phyloP scores from a whole-genome alignment of 2,329 filamentous ascomycete genomes.

The Sporothrix inflata region DNA sequence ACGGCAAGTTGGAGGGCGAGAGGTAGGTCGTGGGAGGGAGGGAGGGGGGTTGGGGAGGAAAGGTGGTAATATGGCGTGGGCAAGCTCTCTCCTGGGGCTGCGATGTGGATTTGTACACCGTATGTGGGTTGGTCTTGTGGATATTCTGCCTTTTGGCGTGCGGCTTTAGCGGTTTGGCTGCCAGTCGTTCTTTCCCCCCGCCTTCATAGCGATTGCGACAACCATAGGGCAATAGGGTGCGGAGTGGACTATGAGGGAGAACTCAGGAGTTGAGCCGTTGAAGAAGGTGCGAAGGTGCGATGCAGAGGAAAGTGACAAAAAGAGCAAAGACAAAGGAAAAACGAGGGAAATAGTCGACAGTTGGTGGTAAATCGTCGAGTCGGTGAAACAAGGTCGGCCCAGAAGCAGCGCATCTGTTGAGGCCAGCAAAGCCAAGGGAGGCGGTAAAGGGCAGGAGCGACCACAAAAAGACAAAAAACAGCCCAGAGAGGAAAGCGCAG shows the following conservation, averaged over 20 bases:
- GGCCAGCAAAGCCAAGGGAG: neutral
- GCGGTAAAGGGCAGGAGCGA: slow-evolving; percentile 7
- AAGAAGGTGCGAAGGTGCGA: neutral
- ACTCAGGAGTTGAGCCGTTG: neutral
- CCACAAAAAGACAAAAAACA: neutral
- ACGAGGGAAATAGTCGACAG: neutral
- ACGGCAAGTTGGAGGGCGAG: neutral
- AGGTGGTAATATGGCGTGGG: neutral
- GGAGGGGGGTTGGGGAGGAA: slow-evolving; percentile 14
- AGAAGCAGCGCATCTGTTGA: neutral
- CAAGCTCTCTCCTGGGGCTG: slow-evolving; percentile 16
- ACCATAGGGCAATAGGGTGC: slow-evolving; percentile 4
- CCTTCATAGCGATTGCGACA: slow-evolving; percentile 6
- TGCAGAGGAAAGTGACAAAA: neutral
- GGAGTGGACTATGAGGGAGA: neutral
- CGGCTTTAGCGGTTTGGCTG: slow-evolving; percentile 20
- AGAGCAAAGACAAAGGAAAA: neutral
- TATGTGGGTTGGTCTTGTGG: slow-evolving; percentile 10
- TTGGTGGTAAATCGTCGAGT: neutral
- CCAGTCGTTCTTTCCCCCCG: slow-evolving; percentile 22
- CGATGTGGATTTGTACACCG: slow-evolving; percentile 18
- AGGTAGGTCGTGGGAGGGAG: neutral
- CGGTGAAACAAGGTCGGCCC: neutral
- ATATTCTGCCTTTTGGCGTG: slow-evolving; percentile 13
- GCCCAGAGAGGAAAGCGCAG: slow-evolving; percentile 8